Conservation (phyloP, 2,329 filamentous ascomycete species). For the Pseudopithomyces maydicus region DNA sequence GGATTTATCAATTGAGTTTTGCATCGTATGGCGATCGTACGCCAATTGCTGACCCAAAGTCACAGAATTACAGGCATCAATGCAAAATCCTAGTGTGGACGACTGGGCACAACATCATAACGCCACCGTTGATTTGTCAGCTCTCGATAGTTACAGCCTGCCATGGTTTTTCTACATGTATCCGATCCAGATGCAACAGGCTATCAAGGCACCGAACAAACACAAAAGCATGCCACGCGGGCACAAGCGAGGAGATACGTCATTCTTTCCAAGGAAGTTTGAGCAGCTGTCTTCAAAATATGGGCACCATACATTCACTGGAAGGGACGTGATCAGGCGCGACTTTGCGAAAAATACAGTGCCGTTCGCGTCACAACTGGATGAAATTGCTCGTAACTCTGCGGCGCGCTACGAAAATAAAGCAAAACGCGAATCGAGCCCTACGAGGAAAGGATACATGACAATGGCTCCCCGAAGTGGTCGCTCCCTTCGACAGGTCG, state of each 20-base stretch:
- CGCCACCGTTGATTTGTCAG: conserved; percentile 21
- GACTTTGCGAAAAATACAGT: neutral
- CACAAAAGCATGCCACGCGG: conserved; percentile 10
- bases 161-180: conserved; percentile 40
- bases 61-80: neutral
- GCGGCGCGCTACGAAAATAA: conserved; percentile 4
- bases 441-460: neutral
- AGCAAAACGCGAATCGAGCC: neutral
- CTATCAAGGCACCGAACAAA: conserved; percentile 19
- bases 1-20: neutral
- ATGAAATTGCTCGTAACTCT: conserved; percentile 11
- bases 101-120: neutral
- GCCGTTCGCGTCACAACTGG: conserved; percentile 8
- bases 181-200: conserved; percentile 24
- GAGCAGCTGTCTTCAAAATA: conserved; percentile 14
- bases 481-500: conserved; percentile 8
- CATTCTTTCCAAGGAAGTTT: neutral
- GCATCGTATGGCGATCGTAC: neutral
- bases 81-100: neutral
- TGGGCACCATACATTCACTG: neutral
- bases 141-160: conserved; percentile 29
- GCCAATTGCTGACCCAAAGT: neutral
- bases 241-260: conserved; percentile 9
- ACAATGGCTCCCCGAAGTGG: conserved; percentile 14
- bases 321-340: neutral